These are phyloP conservation scores for Oryza nivara DNA, from an alignment of 176 grass and related monocot genomes.

Conservation along the genomic window DNA sequence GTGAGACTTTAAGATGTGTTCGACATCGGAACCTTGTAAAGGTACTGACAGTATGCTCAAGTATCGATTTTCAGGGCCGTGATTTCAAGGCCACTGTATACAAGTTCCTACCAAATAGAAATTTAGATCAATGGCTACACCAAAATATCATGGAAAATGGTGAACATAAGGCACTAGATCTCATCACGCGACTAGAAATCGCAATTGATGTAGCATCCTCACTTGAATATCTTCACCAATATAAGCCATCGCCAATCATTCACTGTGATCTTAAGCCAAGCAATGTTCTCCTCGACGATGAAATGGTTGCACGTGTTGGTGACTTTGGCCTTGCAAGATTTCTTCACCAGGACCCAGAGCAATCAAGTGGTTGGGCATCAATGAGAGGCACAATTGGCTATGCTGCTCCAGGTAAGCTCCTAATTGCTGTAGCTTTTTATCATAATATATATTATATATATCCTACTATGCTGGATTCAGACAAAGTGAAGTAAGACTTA, in stretches of 20 bases:
- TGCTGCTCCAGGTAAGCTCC: constrained; percentile 27
- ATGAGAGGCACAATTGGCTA: constrained; percentile 37
- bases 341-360: neutral
- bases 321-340: constrained; percentile 41
- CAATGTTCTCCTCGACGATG: neutral
- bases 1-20: constrained; percentile 19
- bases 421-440: neutral
- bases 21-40: constrained; percentile 37
- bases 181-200: neutral
- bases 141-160: neutral
- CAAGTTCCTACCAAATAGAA: constrained; percentile 32
- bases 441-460: too few relatives aligned
- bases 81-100: constrained; percentile 36
- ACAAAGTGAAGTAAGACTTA: too few relatives aligned
- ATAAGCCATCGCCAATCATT: neutral
- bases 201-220: constrained; percentile 18
- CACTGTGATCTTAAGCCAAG: constrained; percentile 38
- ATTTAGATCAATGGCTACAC: constrained; percentile 27
- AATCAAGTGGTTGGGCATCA: constrained; percentile 10
- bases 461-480: too few relatives aligned
- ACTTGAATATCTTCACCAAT: constrained; percentile 33
- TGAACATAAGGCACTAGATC: neutral
- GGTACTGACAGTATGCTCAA: constrained; percentile 16
- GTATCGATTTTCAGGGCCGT: neutral
- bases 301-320: constrained; percentile 20